Conservation (phyloP, 352 stramenopile species). For the Phytophthora capsici region DNA sequence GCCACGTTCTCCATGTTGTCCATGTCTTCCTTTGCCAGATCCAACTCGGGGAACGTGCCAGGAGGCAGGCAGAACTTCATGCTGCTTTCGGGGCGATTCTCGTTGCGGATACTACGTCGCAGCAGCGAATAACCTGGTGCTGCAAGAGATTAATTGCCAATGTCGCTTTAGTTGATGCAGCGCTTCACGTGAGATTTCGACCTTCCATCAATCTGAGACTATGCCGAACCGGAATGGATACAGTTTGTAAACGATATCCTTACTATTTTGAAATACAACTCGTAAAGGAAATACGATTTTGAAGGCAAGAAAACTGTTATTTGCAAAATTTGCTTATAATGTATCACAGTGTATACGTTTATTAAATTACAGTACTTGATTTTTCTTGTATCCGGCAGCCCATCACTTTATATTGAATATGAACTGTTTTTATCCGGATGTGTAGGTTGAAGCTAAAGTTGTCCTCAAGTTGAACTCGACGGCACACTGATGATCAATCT, state of each 20-base stretch:
- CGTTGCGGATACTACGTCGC: background rate
- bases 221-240: conserved; percentile 15
- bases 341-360: background rate
- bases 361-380: conserved; percentile 5
- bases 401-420: background rate
- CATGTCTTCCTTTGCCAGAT: conserved; percentile 45
- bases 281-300: background rate
- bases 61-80: conserved; percentile 49
- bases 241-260: background rate
- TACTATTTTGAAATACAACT: background rate
- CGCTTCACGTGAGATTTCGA: conserved; percentile 23
- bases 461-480: background rate
- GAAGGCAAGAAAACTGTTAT: too few species aligned
- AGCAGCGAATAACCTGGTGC: conserved; percentile 1
- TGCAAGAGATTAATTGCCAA: conserved; percentile 13
- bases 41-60: conserved; percentile 46
- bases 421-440: background rate
- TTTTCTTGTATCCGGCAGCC: background rate
- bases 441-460: conserved; percentile 9
- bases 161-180: conserved; percentile 10
- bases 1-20: conserved; percentile 48
- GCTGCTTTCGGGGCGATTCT: background rate
- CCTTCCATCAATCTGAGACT: conserved; percentile 1
- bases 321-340: too few species aligned
- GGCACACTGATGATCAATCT: too few species aligned